These are phyloP conservation scores for Actinomortierella ambigua DNA, from an alignment of 371 early-diverging fungal species.

Conservation along the genomic window DNA sequence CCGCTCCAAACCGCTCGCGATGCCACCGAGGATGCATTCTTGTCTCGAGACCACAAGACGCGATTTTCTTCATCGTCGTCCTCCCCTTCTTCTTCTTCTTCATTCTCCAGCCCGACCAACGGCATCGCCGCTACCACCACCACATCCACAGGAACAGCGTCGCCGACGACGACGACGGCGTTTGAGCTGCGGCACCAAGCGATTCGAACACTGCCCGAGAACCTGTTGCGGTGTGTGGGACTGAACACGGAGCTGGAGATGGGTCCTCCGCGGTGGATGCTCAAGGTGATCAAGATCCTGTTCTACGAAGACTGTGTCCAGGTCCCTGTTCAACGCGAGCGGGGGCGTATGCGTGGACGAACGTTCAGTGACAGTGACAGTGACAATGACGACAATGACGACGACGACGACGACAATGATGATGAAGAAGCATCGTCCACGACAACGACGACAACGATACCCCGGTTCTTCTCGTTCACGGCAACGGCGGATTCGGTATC, in stretches of 20 bases:
- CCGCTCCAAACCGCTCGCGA: no score
- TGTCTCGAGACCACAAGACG: no score
- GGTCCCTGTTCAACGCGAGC: no score
- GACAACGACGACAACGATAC: slow-evolving; percentile 10
- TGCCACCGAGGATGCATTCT: no score
- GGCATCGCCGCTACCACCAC: slow-evolving; percentile 10
- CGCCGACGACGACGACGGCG: slow-evolving; percentile 26
- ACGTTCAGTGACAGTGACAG: no score
- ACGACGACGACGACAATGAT: no score
- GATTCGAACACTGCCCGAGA: slow-evolving; percentile 48
- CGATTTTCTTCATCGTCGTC: no score
- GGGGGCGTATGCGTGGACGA: no score
- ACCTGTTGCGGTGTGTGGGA: slow-evolving; percentile 67
- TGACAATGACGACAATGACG: no score
- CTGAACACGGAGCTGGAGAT: slow-evolving; percentile 51
- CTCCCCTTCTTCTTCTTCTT: no score
- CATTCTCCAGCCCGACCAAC: no score
- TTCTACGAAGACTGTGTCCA: slow-evolving; percentile 63
- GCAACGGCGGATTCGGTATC: slow-evolving; percentile 75
- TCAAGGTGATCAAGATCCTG: slow-evolving; percentile 66
- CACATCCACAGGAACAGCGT: slow-evolving; percentile 1
- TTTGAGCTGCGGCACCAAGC: slow-evolving; percentile 45
- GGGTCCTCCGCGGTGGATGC: slow-evolving; percentile 57
- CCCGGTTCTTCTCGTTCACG: slow-evolving; percentile 74
- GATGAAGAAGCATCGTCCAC: neutral